Percentiles rank a stretch among this genome's conserved stretches.
phyloP scores from a whole-genome alignment of 768 basidiomycete genomes.

The Erythrobasidium yunnanense region DNA sequence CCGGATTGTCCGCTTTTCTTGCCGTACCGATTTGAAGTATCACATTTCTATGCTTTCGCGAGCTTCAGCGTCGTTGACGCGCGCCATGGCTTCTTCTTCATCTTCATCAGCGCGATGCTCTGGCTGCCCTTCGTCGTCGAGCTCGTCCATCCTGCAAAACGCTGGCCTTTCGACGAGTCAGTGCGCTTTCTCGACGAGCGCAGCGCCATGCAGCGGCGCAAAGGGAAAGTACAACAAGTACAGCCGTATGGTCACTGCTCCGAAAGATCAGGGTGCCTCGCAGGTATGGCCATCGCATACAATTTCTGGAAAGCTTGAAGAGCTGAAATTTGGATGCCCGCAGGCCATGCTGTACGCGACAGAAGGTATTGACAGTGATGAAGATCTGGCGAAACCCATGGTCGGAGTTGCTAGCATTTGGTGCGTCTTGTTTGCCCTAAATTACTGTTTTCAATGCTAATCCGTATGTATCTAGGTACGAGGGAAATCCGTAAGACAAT shows the following conservation, averaged over 20 bases:
- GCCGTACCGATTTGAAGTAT: too few species aligned
- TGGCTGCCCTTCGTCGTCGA: not conserved
- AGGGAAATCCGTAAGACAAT: constrained; percentile 80
- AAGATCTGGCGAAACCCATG: constrained; percentile 90
- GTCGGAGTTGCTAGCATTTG: constrained; percentile 94
- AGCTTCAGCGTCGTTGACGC: too few species aligned
- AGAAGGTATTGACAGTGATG: constrained; percentile 67
- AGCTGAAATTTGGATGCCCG: not conserved
- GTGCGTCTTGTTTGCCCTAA: constrained; percentile 47
- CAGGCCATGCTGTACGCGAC: constrained; percentile 99
- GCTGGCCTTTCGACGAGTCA: not conserved
- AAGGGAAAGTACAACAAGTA: constrained; percentile 49
- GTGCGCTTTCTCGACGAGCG: constrained; percentile 15
- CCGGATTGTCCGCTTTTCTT: too few species aligned
- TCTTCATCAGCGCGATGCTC: not conserved
- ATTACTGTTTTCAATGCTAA: not conserved
- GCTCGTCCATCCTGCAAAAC: too few species aligned
- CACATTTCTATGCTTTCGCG: too few species aligned
- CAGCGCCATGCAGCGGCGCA: not conserved
- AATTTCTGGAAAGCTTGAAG: not conserved
- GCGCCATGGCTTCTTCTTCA: too few species aligned
- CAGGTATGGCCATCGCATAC: constrained; percentile 49
- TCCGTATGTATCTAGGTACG: constrained; percentile 58
- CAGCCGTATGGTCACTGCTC: constrained; percentile 71
- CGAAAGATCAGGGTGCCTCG: constrained; percentile 89